phyloP scores from a whole-genome alignment of 192 early-diverging fungal genomes.

The Entrophospora sp. region DNA sequence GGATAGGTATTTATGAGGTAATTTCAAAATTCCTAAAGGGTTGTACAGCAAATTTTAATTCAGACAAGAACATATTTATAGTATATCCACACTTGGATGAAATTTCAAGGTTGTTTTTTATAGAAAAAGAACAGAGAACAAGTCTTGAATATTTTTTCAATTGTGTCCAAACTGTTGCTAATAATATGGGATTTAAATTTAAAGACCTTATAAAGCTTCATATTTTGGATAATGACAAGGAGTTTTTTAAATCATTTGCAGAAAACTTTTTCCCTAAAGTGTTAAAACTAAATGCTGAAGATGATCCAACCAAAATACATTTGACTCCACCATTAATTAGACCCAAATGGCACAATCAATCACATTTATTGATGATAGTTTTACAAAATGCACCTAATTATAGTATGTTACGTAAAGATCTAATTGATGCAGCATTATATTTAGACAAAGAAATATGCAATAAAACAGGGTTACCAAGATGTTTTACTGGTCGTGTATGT shows the following conservation, averaged over 20 bases:
- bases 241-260: not conserved
- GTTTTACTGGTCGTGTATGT: slow-evolving; percentile 78
- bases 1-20: not conserved
- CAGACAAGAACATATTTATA: slow-evolving; percentile 1
- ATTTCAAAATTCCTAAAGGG: slow-evolving; percentile 15
- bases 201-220: slow-evolving; percentile 3
- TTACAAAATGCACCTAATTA: slow-evolving; percentile 59
- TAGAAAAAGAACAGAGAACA: not conserved
- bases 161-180: not conserved
- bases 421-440: slow-evolving; percentile 67
- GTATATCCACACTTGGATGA: slow-evolving; percentile 1
- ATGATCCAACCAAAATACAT: not conserved
- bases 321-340: not conserved
- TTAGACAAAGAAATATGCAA: slow-evolving; percentile 68
- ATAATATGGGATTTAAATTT: not conserved
- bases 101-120: slow-evolving; percentile 2
- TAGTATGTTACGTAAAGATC: slow-evolving; percentile 58
- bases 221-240: not conserved
- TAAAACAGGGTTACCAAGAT: slow-evolving; percentile 63
- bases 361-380: slow-evolving; percentile 76
- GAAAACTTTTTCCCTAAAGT: slow-evolving; percentile 6
- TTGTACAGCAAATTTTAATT: slow-evolving; percentile 13
- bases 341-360: slow-evolving; percentile 88
- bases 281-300: not conserved
- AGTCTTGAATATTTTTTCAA: slow-evolving; percentile 7